A percentile compares a stretch with the other conserved stretches of the same genome.
Evolutionary conservation across 2,329 filamentous ascomycete species (phyloP).

Genomic region (Neonectria ditissima): DNA sequence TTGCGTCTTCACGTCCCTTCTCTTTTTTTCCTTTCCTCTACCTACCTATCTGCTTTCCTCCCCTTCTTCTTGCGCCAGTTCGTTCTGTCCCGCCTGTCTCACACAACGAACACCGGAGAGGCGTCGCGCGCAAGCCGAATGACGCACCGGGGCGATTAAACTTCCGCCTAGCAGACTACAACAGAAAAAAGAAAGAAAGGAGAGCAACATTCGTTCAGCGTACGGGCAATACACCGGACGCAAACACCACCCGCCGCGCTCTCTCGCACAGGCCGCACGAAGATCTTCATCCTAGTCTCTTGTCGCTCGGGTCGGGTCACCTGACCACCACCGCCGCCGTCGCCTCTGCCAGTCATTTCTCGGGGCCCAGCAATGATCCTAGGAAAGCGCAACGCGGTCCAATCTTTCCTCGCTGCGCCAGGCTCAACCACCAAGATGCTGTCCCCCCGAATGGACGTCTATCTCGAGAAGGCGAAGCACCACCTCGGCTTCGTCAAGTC

Average conservation of each 20-base stretch:
- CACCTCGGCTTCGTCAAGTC: constrained; percentile 32
- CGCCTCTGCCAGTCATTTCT: too few species aligned
- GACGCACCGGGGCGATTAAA: not conserved
- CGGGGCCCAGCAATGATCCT: constrained; percentile 1
- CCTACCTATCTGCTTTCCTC: not conserved
- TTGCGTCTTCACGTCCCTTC: not conserved
- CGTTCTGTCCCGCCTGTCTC: not conserved
- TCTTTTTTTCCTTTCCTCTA: not conserved
- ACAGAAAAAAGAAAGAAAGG: not conserved
- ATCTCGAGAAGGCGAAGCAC: constrained; percentile 22
- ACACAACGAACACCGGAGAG: not conserved
- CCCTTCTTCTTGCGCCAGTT: not conserved
- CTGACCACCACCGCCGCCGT: not conserved
- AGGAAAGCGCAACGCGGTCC: not conserved
- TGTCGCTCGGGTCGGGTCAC: not conserved
- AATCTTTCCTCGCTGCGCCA: not conserved
- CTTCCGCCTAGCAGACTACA: not conserved
- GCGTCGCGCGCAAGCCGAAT: not conserved
- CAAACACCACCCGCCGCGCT: not conserved
- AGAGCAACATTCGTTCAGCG: too few species aligned
- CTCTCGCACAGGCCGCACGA: not conserved
- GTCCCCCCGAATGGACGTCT: constrained; percentile 3
- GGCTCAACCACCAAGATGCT: constrained; percentile 3
- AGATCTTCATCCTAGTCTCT: too few species aligned
- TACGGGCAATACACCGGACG: not conserved